These are phyloP conservation scores for Psilocybe cubensis DNA, from an alignment of 768 basidiomycete species.

Conservation along the genomic window DNA sequence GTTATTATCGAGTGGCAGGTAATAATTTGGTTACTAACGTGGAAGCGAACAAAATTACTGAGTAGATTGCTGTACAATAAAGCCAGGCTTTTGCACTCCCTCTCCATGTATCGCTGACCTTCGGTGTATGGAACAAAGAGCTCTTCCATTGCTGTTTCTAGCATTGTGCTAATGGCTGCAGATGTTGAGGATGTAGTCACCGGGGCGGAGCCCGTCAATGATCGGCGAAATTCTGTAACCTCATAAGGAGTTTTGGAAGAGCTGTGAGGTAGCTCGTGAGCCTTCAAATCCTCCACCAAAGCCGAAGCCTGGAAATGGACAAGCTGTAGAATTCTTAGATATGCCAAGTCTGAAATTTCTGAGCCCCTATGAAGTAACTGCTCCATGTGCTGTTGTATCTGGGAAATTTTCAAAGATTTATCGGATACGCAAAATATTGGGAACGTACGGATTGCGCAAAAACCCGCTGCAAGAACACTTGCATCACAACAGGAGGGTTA, in stretches of 20 bases:
- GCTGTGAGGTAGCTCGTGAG: conserved; percentile 80
- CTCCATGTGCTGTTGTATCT: conserved; percentile 99
- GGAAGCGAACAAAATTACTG: conserved; percentile 80
- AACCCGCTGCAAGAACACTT: conserved; percentile 95
- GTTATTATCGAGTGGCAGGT: not conserved
- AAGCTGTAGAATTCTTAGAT: conserved; percentile 88
- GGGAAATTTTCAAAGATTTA: not conserved
- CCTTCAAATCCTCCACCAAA: conserved; percentile 90
- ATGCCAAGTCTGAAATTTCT: conserved; percentile 84
- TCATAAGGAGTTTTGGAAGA: conserved; percentile 69
- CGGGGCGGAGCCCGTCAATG: conserved; percentile 50
- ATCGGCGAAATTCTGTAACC: conserved; percentile 60
- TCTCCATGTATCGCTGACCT: conserved; percentile 88
- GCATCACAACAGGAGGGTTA: conserved; percentile 95
- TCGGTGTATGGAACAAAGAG: conserved; percentile 94
- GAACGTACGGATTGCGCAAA: conserved; percentile 91
- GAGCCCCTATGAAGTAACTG: conserved; percentile 77
- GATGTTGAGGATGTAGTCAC: conserved; percentile 49
- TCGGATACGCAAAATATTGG: not conserved
- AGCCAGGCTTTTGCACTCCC: conserved; percentile 82
- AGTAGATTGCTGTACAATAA: conserved; percentile 79
- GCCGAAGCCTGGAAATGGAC: conserved; percentile 78
- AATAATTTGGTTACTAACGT: conserved; percentile 56
- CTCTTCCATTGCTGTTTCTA: conserved; percentile 97
- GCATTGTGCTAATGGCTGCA: conserved; percentile 75